Conservation (phyloP, 441 rosid species). For the Capsella rubella region DNA sequence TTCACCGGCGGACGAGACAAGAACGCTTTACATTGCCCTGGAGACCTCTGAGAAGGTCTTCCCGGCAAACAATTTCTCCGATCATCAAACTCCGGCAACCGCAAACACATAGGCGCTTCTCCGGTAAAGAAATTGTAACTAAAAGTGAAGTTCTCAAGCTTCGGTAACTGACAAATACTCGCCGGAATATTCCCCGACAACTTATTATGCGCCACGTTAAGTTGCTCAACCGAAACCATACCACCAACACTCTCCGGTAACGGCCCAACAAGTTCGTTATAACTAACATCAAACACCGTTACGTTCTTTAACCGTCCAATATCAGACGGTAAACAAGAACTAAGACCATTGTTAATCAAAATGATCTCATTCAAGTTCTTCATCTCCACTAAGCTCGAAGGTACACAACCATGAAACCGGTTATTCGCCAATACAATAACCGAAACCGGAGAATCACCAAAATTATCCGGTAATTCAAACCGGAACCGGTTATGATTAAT, state of each 20-base stretch:
- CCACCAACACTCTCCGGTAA: slow-evolving; percentile 68
- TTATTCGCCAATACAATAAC: slow-evolving; percentile 85
- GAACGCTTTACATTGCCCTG: slow-evolving; percentile 65
- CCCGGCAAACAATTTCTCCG: slow-evolving; percentile 70
- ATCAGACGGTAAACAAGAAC: slow-evolving; percentile 79
- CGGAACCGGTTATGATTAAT: slow-evolving; percentile 83
- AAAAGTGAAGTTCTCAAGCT: slow-evolving; percentile 69
- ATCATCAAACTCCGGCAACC: slow-evolving; percentile 61
- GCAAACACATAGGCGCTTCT: slow-evolving; percentile 75
- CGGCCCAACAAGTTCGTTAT: slow-evolving; percentile 70
- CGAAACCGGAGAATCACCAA: slow-evolving; percentile 91
- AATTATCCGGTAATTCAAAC: slow-evolving; percentile 75
- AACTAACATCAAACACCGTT: slow-evolving; percentile 83
- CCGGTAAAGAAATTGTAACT: slow-evolving; percentile 82
- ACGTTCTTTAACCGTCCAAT: slow-evolving; percentile 67
- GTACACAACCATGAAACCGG: slow-evolving; percentile 86
- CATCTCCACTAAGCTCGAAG: slow-evolving; percentile 83
- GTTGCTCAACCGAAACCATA: slow-evolving; percentile 74
- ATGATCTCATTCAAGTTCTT: slow-evolving; percentile 83
- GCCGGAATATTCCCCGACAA: slow-evolving; percentile 72
- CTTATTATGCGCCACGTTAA: slow-evolving; percentile 83
- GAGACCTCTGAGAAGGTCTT: slow-evolving; percentile 69
- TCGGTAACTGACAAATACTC: slow-evolving; percentile 71
- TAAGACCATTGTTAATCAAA: slow-evolving; percentile 72
- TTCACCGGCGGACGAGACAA: slow-evolving; percentile 67